Percentiles rank a stretch among this genome's conserved stretches.
Conservation (phyloP, 1,139 yeast species). For the Pichia sp. region DNA sequence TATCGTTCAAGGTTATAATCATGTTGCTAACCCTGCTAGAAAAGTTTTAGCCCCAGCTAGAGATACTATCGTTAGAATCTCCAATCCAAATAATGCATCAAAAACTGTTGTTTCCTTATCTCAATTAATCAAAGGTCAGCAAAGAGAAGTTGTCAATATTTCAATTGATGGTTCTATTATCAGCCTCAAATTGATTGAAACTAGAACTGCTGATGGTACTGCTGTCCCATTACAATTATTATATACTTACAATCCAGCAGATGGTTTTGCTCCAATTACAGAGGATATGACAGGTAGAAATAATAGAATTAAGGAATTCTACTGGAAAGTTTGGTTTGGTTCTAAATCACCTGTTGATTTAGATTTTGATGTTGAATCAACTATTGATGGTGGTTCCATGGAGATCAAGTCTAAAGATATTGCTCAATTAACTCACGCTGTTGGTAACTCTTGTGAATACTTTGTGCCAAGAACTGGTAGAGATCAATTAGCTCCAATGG, state of each 20-base stretch:
- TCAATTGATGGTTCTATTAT: slow-evolving; percentile 43
- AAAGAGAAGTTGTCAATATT: slow-evolving; percentile 62
- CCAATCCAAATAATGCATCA: slow-evolving; percentile 40
- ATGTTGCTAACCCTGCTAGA: slow-evolving; percentile 70
- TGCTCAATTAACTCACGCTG: slow-evolving; percentile 91
- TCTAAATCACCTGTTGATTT: slow-evolving; percentile 48
- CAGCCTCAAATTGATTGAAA: slow-evolving; percentile 72
- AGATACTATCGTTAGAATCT: slow-evolving; percentile 58
- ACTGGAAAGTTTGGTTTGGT: slow-evolving; percentile 98
- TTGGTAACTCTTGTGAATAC: slow-evolving; percentile 95
- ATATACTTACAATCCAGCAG: slow-evolving; percentile 71
- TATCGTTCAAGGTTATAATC: slow-evolving; percentile 79
- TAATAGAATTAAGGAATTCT: slow-evolving; percentile 86
- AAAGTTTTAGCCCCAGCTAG: slow-evolving; percentile 71
- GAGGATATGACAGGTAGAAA: slow-evolving; percentile 90
- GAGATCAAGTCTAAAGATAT: slow-evolving; percentile 70
- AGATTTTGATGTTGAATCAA: slow-evolving; percentile 52
- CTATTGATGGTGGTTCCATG: slow-evolving; percentile 64
- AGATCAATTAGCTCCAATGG: slow-evolving; percentile 93
- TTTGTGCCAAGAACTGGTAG: slow-evolving; percentile 86
- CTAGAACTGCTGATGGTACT: slow-evolving; percentile 71
- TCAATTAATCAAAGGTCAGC: slow-evolving; percentile 69
- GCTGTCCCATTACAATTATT: slow-evolving; percentile 72
- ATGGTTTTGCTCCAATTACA: slow-evolving; percentile 91
- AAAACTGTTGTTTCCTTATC: slow-evolving; percentile 57